Conservation (phyloP, 208 protist genomes). For the Acanthamoeba royreba region DNA sequence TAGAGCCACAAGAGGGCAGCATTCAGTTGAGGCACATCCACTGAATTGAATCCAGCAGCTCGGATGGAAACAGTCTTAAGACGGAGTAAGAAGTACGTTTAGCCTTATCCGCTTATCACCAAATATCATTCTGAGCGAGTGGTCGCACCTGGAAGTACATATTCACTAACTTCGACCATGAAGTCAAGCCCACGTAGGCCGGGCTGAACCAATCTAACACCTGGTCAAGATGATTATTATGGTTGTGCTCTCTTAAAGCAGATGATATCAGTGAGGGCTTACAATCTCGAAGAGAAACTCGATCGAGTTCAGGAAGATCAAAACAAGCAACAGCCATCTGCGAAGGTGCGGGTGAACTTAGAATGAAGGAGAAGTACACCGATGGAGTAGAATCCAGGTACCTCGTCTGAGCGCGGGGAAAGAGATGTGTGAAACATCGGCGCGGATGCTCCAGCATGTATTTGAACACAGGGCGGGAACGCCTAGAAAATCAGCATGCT, state of each 20-base stretch:
- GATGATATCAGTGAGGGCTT: no score
- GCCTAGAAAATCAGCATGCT: no score
- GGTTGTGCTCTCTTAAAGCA: no score
- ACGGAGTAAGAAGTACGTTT: neutral
- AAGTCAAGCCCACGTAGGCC: neutral
- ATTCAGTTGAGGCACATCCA: neutral
- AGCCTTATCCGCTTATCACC: neutral
- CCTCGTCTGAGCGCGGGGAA: neutral
- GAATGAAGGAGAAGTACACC: neutral
- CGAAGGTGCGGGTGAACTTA: neutral
- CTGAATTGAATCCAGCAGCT: neutral
- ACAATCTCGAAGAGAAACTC: neutral
- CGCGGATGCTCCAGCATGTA: constrained; percentile 41
- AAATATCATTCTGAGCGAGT: neutral
- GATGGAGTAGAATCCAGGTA: neutral
- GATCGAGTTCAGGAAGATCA: constrained; percentile 13
- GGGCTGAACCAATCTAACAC: constrained; percentile 8
- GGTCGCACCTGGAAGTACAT: constrained; percentile 2
- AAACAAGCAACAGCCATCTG: neutral
- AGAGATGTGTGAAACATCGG: constrained; percentile 36
- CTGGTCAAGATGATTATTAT: neutral
- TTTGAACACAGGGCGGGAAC: neutral
- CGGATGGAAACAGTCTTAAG: neutral
- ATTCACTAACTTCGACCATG: neutral
- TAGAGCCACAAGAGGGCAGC: neutral